Percentiles rank a stretch among this genome's conserved stretches.
Evolutionary conservation across 257 asterid species (phyloP).

Genomic region (Solanum corneliomulleri): DNA sequence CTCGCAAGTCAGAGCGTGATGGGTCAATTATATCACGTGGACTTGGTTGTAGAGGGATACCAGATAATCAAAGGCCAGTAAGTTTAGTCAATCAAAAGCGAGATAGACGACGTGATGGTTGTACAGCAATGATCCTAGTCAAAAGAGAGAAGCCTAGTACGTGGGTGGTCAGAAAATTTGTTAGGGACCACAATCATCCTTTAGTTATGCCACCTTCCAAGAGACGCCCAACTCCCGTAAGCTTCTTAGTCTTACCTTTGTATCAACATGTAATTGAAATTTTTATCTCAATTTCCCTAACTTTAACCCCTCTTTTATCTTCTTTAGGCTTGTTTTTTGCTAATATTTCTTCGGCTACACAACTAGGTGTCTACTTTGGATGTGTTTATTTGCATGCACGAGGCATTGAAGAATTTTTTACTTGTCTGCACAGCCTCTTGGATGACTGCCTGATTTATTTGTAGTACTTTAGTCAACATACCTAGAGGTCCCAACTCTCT

Average conservation of each 20-base stretch:
- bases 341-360: neutral
- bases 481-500: neutral
- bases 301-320: neutral
- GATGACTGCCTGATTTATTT: neutral
- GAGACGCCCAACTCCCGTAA: constrained; percentile 40
- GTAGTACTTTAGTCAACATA: neutral
- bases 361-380: neutral
- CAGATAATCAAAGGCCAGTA: constrained; percentile 22
- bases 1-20: constrained; percentile 68
- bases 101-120: constrained; percentile 41
- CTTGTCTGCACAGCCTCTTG: neutral
- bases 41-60: constrained; percentile 54
- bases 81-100: constrained; percentile 22
- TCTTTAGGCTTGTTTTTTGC: neutral
- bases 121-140: constrained; percentile 52
- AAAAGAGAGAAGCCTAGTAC: constrained; percentile 52
- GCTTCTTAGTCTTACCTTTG: neutral
- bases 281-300: neutral
- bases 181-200: constrained; percentile 67
- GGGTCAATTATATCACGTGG: constrained; percentile 63
- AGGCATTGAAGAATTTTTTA: neutral
- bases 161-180: constrained; percentile 65
- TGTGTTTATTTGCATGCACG: neutral
- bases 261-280: neutral
- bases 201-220: constrained; percentile 36